Base-by-base conservation (phyloP, 2,329 filamentous ascomycete genomes). In the Cordyceps pruinosa region DNA sequence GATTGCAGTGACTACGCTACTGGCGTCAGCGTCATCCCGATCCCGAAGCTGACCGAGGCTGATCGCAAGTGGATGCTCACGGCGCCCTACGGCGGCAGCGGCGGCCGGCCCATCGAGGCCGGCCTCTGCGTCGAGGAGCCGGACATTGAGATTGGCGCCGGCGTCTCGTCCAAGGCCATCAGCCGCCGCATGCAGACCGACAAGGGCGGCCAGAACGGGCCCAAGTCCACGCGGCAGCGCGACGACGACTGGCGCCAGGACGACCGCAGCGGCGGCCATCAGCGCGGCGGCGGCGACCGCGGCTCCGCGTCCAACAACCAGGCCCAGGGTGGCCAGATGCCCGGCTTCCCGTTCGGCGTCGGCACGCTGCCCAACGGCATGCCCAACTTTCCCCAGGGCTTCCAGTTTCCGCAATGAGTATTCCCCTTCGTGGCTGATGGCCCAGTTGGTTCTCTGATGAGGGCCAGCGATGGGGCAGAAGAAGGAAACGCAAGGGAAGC, bases 21-120 rank as follows among this genome's bases (percentile, higher is more conserved):
- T 12, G 94, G 94, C 51, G 81, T 97, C 71, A 97, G 92, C 70
- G 77, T 96, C 56, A 97, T 99, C 61, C 94, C 94, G 1, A 94
- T 99, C 62, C 82, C 87, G 65, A 88, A 92, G 66, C 83, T 99
- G 57, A 99, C 94, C 2, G 94, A 99, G 64, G 94, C 94, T 26
- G 94, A 99, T 74, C 85, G 90, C 61, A 97, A 97, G 73, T 99
- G 94, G 94, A 90, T 97, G 80, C 75, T 96, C 62, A 96, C 86
- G 35, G 95, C 94, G 13, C 90, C 96, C 62, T 96, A 87, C 68
- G 94, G 94, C 63, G 94, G 94, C 56, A 96, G 90, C 61, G 94
- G 93, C 57, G 94, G 93, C 56, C 82, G 83, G 57, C 76, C 84
- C 2, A 90, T 99, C 60, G 87, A 91, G 67, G 78, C 83, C 15